phyloP scores from a whole-genome alignment of 805 yeast species.

The Pichia eremophila region DNA sequence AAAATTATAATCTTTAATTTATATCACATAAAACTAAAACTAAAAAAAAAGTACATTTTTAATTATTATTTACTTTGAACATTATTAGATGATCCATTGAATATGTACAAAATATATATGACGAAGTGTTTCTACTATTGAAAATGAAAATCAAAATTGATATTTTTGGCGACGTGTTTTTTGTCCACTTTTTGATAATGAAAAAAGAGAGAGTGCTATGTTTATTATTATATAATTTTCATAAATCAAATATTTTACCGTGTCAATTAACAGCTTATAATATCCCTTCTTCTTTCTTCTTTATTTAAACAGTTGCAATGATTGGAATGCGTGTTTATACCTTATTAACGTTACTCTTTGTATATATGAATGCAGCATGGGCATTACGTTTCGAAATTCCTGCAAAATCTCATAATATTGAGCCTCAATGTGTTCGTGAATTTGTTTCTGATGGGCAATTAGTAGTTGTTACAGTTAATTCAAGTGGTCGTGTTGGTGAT shows the following conservation, averaged over 20 bases:
- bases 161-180: neutral
- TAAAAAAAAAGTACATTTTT: too few species aligned
- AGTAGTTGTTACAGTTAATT: conserved; percentile 74
- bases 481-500: conserved; percentile 72
- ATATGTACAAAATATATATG: too few species aligned
- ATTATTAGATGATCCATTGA: too few species aligned
- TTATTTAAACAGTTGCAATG: neutral
- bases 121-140: too few species aligned
- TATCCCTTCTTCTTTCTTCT: neutral
- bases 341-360: conserved; percentile 7
- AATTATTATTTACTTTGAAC: too few species aligned
- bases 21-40: too few species aligned
- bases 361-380: conserved; percentile 5
- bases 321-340: neutral
- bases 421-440: conserved; percentile 84
- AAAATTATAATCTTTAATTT: neutral
- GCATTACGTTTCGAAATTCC: conserved; percentile 26
- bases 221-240: too few species aligned
- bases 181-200: neutral
- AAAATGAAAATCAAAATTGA: neutral
- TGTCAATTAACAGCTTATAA: neutral
- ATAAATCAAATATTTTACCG: neutral
- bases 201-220: too few species aligned
- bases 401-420: conserved; percentile 19
- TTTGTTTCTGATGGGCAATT: conserved; percentile 77